Percentiles rank a stretch among this genome's conserved stretches.
These are phyloP conservation scores for Amoebophrya sp. DNA, from an alignment of 169 alveolate species.

Conservation along the genomic window DNA sequence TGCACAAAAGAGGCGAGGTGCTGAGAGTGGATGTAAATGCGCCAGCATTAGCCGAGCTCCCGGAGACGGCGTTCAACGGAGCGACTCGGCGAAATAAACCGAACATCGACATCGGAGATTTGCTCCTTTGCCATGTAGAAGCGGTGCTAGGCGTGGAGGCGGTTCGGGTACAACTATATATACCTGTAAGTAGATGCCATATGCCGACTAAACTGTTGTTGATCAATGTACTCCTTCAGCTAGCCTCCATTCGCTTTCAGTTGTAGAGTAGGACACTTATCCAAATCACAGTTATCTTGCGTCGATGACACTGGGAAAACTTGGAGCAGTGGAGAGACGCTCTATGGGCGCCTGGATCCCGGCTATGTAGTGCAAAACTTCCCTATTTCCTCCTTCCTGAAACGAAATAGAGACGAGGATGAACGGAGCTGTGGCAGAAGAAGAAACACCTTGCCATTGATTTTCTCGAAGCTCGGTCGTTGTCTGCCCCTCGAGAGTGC, in stretches of 20 bases:
- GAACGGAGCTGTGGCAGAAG: neutral
- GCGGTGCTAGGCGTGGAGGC: neutral
- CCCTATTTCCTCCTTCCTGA: neutral
- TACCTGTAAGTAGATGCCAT: neutral
- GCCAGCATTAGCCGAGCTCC: neutral
- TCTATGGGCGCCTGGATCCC: neutral
- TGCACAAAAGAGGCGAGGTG: neutral
- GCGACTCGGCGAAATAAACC: neutral
- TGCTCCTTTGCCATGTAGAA: neutral
- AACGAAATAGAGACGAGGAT: neutral
- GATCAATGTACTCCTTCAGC: neutral
- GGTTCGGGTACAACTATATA: neutral
- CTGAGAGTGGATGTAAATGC: neutral
- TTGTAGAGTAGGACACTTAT: neutral
- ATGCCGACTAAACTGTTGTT: neutral
- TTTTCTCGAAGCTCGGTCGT: neutral
- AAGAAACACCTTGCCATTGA: neutral
- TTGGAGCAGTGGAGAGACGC: neutral
- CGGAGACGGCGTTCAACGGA: constrained; percentile 23
- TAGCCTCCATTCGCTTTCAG: neutral
- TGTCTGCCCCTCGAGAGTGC: neutral
- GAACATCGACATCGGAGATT: neutral
- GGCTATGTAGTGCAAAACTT: neutral
- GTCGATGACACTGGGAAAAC: neutral
- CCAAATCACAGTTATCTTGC: neutral